Evolutionary conservation across 306 rosid species (phyloP), one percentile per base, ranked within the genome.

Genomic region (Luffa aegyptiaca): DNA sequence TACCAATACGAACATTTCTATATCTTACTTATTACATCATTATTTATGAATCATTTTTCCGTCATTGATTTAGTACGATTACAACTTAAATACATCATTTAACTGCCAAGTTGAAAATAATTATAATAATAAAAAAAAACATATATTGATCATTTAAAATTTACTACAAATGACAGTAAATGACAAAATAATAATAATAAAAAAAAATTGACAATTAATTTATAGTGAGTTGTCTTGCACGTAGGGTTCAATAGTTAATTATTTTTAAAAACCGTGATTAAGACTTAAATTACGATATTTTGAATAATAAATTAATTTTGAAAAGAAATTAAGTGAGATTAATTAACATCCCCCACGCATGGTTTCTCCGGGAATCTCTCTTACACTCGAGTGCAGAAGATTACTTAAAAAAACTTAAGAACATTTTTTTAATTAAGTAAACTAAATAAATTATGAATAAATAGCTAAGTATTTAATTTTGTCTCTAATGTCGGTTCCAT

Each of bases 341-440:
- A 85, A 89, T 85, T 84, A 85, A 81, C 80, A 89, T 86, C 86
- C 93, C 69, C 93, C 98, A 91, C 95, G 93, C 95, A 78, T 75
- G 97, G 95, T 81, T 73, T 88, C 88, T 88, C 92, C 97, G 91
- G 88, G 92, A 93, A 90, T 91, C 98, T 93, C 94, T 90, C 92
- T 35, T 61, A 79, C 84, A 81, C 88, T 86, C 77, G 82, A 82
- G 57, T 75, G 86, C 86, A 80, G 71, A 74, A 35, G 78, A 51
- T 51, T 74, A 74, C 59, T 72, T 46, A 1, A 14, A 74, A 74
- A 74, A 3, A 74, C n/a, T 6, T 49, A 0, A 26, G 6, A 12
- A 5, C 0, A 10, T 69, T 69, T 5, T 71, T 48, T 72, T 48
- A 46, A 13, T 48, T 14, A 46, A 1, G 59, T 13, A 26, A 49